Base-by-base conservation (phyloP, 805 yeast species). In the Isabelozyma rhagii region DNA sequence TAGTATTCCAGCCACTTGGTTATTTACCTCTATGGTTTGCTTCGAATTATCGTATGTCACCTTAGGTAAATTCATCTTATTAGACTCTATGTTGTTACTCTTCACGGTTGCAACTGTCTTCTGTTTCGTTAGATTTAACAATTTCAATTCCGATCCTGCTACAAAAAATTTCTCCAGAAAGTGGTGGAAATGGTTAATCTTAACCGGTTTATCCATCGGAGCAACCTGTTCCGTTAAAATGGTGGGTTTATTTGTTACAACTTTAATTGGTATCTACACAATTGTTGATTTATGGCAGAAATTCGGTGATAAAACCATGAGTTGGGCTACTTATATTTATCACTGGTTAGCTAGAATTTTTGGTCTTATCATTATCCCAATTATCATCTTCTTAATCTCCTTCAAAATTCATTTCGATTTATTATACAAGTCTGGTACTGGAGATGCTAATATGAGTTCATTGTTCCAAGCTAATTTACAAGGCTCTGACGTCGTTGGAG, bases 121-220 rank as follows among this genome's bases (percentile, higher is more conserved):
- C 63, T 79, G 87, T 55, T 81, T 92, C 63, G 78, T 82, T 47
- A 78, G 87, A 69, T 85, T 89, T 72, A 86, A 89, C 70, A 82
- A 78, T 58, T 73, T 79, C 60, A 81, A 81, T 64, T 67, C 59
- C 50, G 68, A 75, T 41, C 42, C 50, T 10, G 50, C 53, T 14
- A 77, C 76, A 40, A 55, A 62, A 13, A 63, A 70, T 46, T 89
- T 92, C 63, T 64, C 87, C 10, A 74, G 84, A 61, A 79, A 82
- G 62, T 93, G 99, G 97, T 94, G 96, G 96, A 83, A 83, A 65
- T 93, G 97, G 97, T 70, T 94, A 47, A 58, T 86, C 21, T 71
- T 87, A 51, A 87, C 96, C 8, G 99, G 99, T 56, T 71, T 90
- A 47, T 75, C 83, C 43, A 83, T 94, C 60, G 98, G 99, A 41